A percentile compares a stretch with the other conserved stretches of the same genome.
Evolutionary conservation across 495 filamentous ascomycete genomes (phyloP).

Genomic region (Aspergillus cristatus): DNA sequence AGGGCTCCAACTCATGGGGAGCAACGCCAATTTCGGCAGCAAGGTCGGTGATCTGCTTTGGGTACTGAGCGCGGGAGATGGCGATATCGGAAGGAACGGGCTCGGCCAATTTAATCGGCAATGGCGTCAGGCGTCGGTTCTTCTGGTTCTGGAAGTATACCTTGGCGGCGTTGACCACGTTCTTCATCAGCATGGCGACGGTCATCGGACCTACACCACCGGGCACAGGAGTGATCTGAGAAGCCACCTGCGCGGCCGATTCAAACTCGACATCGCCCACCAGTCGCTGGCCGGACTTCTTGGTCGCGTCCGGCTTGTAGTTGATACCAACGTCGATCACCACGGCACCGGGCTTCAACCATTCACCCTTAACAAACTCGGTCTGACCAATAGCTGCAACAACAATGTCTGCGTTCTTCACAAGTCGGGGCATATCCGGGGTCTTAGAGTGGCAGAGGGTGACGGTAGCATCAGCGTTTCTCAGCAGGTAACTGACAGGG

Average conservation of each 20-base stretch:
- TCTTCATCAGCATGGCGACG: constrained; percentile 90
- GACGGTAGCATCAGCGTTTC: constrained; percentile 92
- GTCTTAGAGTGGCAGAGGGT: constrained; percentile 93
- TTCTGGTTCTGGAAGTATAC: constrained; percentile 75
- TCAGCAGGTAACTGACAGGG: constrained; percentile 89
- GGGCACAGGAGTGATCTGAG: constrained; percentile 93
- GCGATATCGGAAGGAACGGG: constrained; percentile 93
- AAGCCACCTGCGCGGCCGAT: constrained; percentile 74
- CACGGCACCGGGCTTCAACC: constrained; percentile 86
- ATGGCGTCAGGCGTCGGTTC: constrained; percentile 61
- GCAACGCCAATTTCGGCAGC: constrained; percentile 85
- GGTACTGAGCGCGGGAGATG: constrained; percentile 79
- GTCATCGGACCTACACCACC: constrained; percentile 98
- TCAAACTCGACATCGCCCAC: constrained; percentile 95
- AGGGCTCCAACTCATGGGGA: constrained; percentile 79
- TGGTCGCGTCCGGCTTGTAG: constrained; percentile 86
- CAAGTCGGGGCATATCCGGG: constrained; percentile 53
- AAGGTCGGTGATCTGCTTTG: constrained; percentile 77
- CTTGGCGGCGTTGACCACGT: constrained; percentile 78
- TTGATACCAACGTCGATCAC: constrained; percentile 98
- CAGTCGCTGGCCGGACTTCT: constrained; percentile 87
- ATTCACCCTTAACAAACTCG: constrained; percentile 84
- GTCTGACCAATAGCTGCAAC: constrained; percentile 87
- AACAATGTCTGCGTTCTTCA: constrained; percentile 82
- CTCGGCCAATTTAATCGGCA: constrained; percentile 62